Base-by-base conservation (phyloP, 2,329 filamentous ascomycete genomes). In the Gliomastix tumulicola region DNA sequence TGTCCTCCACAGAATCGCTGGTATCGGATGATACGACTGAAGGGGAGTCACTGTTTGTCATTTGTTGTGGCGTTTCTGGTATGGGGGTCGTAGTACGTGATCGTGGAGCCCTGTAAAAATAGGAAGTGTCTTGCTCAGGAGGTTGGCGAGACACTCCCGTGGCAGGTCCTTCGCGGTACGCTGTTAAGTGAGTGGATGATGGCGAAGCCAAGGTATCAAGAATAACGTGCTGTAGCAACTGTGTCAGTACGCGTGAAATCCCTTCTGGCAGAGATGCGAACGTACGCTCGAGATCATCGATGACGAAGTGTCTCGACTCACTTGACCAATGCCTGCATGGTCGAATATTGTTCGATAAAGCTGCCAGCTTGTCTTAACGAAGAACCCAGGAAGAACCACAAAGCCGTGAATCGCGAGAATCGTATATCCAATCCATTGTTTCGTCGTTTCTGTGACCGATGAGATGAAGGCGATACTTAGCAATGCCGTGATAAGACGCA, bases 81-180 rank as follows among this genome's bases (percentile, higher is more conserved):
- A 41, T 65, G 66, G 9, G 66, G 40, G 30, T 62, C 57, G 10
- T 53, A 55, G 19, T 64, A 45, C 40, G 61, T 56, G 33, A 64
- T 49, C 36, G 55, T 55, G 34, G 30, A 12, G 30, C n/a, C 17
- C 30, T n/a, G 30, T 32, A 32, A 16, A 32, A 32, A 7, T n/a
- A 32, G 13, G 30, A 18, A 18, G 17, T 6, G 17, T 32, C 30
- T 18, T 32, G 30, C 30, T 32, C n/a, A 18, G 12, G 17, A 19
- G 13, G n/a, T 18, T 32, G 30, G 13, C 30, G 15, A 12, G n/a
- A n/a, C n/a, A n/a, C n/a, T n/a, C n/a, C n/a, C n/a, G n/a, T n/a
- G n/a, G n/a, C n/a, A n/a, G n/a, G n/a, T n/a, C n/a, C n/a, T n/a
- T n/a, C n/a, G n/a, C n/a, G n/a, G n/a, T n/a, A n/a, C n/a, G n/a